Base-by-base conservation (phyloP, 331 rosid genomes). In the Rhamnella rubrinervis region DNA sequence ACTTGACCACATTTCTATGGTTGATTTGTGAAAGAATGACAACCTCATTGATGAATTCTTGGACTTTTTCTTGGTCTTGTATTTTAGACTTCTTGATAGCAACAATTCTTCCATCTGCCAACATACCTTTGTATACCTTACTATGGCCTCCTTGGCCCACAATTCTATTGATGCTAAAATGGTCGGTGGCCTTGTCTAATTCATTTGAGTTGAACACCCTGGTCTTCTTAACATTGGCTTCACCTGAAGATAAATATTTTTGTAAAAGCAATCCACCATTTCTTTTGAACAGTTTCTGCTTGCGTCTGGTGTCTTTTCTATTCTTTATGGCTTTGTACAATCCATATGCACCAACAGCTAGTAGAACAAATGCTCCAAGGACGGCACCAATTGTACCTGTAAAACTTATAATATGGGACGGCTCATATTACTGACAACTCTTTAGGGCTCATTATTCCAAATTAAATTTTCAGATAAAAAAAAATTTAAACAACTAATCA, bases 141-240 rank as follows among this genome's bases (percentile, higher is more conserved):
- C 78, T 68, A 44, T 75, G 70, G 12, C 70, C 75, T 61, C 80
- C 80, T 12, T 68, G 63, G 5, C 80, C 75, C 16, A 75, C 70
- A 35, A 68, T 63, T 75, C 80, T 61, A 18, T 68, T 25, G 3
- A 28, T 25, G 46, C 64, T 65, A n/a, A 61, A 76, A 46, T 53
- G 38, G 41, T 46, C 61, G 0, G 75, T 76, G 52, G 80, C 68
- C 37, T 70, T 68, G 40, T 62, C 60, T 35, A 77, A 50, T 50
- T 71, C 77, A 7, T 61, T 8, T 6, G 67, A 73, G 14, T 49
- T 65, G 57, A 68, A 78, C 59, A 78, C 20, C 52, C 55, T 78
- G 7, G 68, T 78, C 31, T 66, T 67, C 18, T 60, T 61, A 2
- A 78, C 67, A 17, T 62, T 56, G 41, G 11, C 62, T 53, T 77